Conservation (phyloP, 2,329 filamentous ascomycete species). For the Calonectria fujianensis region DNA sequence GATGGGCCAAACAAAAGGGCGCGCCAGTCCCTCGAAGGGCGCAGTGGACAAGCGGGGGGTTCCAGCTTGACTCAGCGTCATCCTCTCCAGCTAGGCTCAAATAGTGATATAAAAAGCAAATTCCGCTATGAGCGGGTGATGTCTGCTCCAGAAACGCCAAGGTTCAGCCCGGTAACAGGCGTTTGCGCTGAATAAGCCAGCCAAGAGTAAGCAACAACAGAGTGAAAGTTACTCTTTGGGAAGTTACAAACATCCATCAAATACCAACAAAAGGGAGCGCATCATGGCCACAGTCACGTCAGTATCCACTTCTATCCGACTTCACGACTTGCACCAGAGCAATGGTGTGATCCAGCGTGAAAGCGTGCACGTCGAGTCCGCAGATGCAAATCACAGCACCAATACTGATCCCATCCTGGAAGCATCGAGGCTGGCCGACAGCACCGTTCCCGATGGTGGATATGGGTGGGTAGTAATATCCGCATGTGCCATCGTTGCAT, state of each 20-base stretch:
- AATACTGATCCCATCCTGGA: slow-evolving; percentile 47
- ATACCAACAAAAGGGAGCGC: background rate
- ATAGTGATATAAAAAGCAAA: background rate
- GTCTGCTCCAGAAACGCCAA: background rate
- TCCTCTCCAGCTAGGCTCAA: background rate
- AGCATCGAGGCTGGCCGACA: slow-evolving; percentile 49
- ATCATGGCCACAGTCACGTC: slow-evolving; percentile 8
- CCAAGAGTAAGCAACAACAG: background rate
- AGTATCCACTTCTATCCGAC: slow-evolving; percentile 24
- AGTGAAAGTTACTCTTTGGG: background rate
- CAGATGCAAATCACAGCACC: background rate
- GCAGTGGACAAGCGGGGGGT: slow-evolving; percentile 2
- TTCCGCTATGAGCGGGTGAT: background rate
- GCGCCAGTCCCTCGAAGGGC: slow-evolving; percentile 2
- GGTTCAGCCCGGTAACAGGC: background rate
- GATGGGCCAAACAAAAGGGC: background rate
- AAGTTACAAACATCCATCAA: background rate
- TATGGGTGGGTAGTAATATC: slow-evolving; percentile 55
- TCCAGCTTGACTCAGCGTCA: background rate
- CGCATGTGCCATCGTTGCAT: slow-evolving; percentile 51
- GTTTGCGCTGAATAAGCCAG: slow-evolving; percentile 23
- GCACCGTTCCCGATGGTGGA: slow-evolving; percentile 54
- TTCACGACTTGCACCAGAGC: slow-evolving; percentile 5
- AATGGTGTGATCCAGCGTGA: slow-evolving; percentile 24
- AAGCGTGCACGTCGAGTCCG: background rate